Conservation (phyloP, 495 filamentous ascomycete genomes). For the Penicillium odoratum region DNA sequence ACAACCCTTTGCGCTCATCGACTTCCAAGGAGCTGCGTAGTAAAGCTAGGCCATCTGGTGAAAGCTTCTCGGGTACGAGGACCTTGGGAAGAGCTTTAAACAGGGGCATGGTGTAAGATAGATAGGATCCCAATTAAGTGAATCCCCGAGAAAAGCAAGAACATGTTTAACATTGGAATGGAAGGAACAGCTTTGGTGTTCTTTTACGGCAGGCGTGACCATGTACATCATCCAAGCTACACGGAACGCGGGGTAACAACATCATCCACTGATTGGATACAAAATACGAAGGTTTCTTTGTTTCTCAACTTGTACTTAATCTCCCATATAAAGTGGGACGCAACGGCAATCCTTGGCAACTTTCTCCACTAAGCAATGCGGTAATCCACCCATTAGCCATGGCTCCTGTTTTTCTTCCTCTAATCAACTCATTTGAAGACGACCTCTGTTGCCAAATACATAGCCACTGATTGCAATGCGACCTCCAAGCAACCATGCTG, state of each 20-base stretch:
- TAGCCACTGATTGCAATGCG: neutral
- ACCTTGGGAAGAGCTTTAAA: slow-evolving; percentile 48
- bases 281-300: no score
- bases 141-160: no score
- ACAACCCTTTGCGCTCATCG: slow-evolving; percentile 56
- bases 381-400: neutral
- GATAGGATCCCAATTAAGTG: no score
- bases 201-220: no score
- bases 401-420: neutral
- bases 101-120: no score
- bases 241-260: no score
- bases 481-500: slow-evolving; percentile 12
- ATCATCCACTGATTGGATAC: no score
- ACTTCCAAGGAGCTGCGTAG: slow-evolving; percentile 58
- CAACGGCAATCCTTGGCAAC: neutral
- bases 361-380: neutral
- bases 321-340: neutral
- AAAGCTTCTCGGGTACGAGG: slow-evolving; percentile 71
- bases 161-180: no score
- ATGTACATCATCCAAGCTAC: no score
- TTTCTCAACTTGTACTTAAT: no score
- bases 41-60: slow-evolving; percentile 66
- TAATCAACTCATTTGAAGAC: neutral
- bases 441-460: neutral
- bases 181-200: no score